Conservation (phyloP, 495 filamentous ascomycete species). For the Neurospora terricola region DNA sequence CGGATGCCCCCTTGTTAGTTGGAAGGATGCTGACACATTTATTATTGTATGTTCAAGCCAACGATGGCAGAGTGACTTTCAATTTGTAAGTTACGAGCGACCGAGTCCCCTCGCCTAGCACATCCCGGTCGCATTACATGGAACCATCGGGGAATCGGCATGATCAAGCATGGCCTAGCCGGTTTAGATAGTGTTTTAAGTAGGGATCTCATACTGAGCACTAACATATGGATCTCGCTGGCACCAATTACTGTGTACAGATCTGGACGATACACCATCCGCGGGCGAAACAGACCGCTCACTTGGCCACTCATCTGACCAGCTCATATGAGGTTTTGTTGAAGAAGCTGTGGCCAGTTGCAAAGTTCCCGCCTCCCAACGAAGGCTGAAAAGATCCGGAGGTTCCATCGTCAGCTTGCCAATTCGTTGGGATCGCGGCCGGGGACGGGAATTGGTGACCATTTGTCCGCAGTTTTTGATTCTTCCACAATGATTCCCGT, state of each 20-base stretch:
- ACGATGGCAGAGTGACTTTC: not conserved
- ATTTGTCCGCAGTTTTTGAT: not conserved
- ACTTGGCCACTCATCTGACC: not conserved
- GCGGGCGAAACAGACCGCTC: not conserved
- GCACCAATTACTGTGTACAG: not conserved
- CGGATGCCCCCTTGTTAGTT: constrained; percentile 9
- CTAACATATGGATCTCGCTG: not conserved
- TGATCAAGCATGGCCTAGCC: not conserved
- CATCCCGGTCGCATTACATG: not conserved
- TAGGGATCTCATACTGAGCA: too few species aligned
- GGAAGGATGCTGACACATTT: not conserved
- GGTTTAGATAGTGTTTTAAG: not conserved
- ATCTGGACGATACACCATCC: not conserved
- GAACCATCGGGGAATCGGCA: not conserved
- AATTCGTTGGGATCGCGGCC: not conserved
- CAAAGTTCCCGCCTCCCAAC: not conserved
- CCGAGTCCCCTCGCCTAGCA: not conserved
- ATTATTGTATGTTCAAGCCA: not conserved
- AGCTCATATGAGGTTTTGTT: not conserved
- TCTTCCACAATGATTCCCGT: not conserved
- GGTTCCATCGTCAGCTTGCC: not conserved
- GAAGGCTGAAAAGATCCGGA: not conserved
- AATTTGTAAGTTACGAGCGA: not conserved
- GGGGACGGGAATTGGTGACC: not conserved
- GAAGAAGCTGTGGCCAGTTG: not conserved